These are phyloP conservation scores for Dioscorea zingiberensis DNA, from an alignment of 106 monocot species.

Conservation along the genomic window DNA sequence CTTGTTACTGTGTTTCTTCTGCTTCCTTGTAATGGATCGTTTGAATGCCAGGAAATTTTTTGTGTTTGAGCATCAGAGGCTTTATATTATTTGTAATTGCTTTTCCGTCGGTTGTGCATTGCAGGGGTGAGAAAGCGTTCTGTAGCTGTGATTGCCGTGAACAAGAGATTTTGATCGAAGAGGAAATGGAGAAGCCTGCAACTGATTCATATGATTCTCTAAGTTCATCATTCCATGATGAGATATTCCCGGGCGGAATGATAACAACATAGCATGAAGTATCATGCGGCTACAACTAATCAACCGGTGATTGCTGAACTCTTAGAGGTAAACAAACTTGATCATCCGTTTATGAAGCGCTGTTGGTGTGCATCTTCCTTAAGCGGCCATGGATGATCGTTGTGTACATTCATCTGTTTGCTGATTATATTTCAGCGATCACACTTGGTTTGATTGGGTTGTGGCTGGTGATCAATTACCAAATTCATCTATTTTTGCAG, in stretches of 20 bases:
- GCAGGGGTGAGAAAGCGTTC: slow-evolving; percentile 39
- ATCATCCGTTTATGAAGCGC: slow-evolving; percentile 21
- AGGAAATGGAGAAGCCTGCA: slow-evolving; percentile 13
- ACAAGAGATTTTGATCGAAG: slow-evolving; percentile 31
- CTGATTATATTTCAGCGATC: slow-evolving; percentile 4
- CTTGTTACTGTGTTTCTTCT: too few species aligned
- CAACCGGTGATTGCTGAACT: slow-evolving; percentile 2
- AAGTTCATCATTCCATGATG: slow-evolving; percentile 1
- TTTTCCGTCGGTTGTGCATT: slow-evolving; percentile 4
- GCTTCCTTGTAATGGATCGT: too few species aligned
- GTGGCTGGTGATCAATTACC: neutral
- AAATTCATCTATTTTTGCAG: neutral
- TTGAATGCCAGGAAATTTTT: too few species aligned
- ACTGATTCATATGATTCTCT: slow-evolving; percentile 4
- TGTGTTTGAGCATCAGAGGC: too few species aligned
- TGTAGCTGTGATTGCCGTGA: slow-evolving; percentile 42
- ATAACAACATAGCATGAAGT: neutral
- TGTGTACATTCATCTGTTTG: slow-evolving; percentile 12
- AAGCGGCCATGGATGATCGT: slow-evolving; percentile 24
- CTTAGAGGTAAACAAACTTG: neutral
- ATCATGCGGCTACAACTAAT: neutral
- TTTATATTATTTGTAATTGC: too few species aligned
- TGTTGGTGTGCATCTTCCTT: slow-evolving; percentile 7
- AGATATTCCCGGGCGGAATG: neutral
- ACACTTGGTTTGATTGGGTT: neutral